A percentile compares a stretch with the other conserved stretches of the same genome.
These are phyloP conservation scores for Linaria vulgaris DNA, from an alignment of 257 asterid species.

Conservation along the genomic window DNA sequence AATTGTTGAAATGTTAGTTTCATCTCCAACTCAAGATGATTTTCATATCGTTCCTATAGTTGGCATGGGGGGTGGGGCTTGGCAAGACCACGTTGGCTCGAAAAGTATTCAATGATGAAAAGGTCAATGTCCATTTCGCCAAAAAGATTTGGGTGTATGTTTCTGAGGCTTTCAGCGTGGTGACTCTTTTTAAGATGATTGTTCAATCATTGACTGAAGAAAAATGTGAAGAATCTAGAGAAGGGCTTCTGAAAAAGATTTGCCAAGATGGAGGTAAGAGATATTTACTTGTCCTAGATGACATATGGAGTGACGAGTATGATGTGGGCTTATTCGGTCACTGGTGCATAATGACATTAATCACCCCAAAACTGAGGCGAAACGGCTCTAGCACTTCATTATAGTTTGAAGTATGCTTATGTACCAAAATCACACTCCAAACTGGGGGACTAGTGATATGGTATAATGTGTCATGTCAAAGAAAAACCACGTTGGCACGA, in stretches of 20 bases:
- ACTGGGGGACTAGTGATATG: too few relatives aligned
- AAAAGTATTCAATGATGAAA: background rate
- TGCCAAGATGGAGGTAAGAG: background rate
- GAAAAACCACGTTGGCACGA: too few relatives aligned
- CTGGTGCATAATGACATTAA: too few relatives aligned
- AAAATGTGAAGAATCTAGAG: background rate
- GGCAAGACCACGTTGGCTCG: slow-evolving; percentile 35
- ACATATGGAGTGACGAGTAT: background rate
- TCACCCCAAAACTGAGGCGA: too few relatives aligned
- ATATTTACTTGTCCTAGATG: slow-evolving; percentile 30
- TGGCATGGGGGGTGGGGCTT: slow-evolving; percentile 32
- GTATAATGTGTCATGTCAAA: too few relatives aligned
- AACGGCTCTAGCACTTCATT: too few relatives aligned
- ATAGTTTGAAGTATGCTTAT: too few relatives aligned
- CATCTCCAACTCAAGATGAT: background rate
- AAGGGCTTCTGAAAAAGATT: slow-evolving; percentile 5
- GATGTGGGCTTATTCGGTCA: too few relatives aligned
- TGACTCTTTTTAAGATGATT: slow-evolving; percentile 18
- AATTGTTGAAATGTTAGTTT: slow-evolving; percentile 8
- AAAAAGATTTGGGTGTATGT: slow-evolving; percentile 8
- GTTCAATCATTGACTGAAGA: background rate
- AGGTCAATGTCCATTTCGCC: background rate
- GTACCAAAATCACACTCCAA: too few relatives aligned
- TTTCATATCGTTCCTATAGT: slow-evolving; percentile 22
- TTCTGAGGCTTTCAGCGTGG: slow-evolving; percentile 22